Evolutionary conservation across 805 yeast species (phyloP).

Genomic region (Nakazawaea wyomingensis): DNA sequence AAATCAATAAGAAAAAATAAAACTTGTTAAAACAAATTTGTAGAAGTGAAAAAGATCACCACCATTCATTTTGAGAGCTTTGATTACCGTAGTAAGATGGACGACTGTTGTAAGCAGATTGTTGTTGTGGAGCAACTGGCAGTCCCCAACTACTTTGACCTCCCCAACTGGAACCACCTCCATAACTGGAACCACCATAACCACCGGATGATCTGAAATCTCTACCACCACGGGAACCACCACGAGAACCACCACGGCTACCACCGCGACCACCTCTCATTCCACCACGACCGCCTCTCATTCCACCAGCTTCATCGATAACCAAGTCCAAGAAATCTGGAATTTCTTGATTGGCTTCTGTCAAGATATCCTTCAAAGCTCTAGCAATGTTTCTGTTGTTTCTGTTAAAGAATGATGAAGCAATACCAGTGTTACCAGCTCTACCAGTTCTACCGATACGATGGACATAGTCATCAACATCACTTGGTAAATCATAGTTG

Average conservation of each 20-base stretch:
- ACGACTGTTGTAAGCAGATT: constrained; percentile 12
- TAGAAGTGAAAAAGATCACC: neutral
- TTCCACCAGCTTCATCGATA: constrained; percentile 64
- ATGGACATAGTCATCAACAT: constrained; percentile 97
- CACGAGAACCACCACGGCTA: constrained; percentile 17
- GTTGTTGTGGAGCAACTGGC: constrained; percentile 3
- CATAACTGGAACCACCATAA: constrained; percentile 30
- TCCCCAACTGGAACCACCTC: constrained; percentile 32
- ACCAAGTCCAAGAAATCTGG: constrained; percentile 83
- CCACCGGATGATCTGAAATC: constrained; percentile 19
- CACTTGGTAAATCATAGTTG: constrained; percentile 95
- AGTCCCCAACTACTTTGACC: constrained; percentile 16
- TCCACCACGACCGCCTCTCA: constrained; percentile 48
- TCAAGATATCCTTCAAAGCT: constrained; percentile 78
- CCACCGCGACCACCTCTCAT: constrained; percentile 40
- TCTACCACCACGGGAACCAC: constrained; percentile 16
- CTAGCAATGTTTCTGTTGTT: constrained; percentile 84
- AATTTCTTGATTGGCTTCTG: constrained; percentile 97
- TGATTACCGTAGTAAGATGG: constrained; percentile 19
- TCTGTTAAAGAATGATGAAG: constrained; percentile 98
- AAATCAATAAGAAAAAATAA: no score
- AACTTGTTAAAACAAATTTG: no score
- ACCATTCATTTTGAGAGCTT: constrained; percentile 13
- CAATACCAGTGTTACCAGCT: constrained; percentile 99
- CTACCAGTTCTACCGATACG: constrained; percentile 99